Evolutionary conservation across 805 yeast species (phyloP), one percentile per base, ranked within the genome.

Genomic region (Sugiyamaella valdiviana): DNA sequence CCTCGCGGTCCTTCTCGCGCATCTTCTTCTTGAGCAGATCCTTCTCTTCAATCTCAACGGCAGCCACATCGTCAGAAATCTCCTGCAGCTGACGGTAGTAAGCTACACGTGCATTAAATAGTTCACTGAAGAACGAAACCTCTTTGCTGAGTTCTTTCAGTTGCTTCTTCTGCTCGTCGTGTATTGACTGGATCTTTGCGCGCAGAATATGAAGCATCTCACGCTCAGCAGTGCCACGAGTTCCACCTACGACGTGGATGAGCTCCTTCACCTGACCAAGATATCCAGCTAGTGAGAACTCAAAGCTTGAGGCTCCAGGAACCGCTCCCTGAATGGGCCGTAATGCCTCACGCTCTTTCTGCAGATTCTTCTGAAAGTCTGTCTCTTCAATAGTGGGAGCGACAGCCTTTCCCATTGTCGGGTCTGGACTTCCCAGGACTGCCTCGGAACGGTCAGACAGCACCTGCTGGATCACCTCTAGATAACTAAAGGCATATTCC

Each of bases 81-180:
- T 75, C 82, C 64, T 93, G 99, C 24, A 93, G 73, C 52, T 87
- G 90, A 57, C 81, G 80, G 68, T 82, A 93, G 63, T 90, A 93
- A 39, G 77, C 84, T 36, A 91, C 76, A 45, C 91, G 79, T n/a
- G 81, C 69, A 64, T 91, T 93, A 67, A 82, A 91, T 0, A 85
- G 74, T 26, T 76, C 75, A 53, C 87, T 79, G 39, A 70, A 68
- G 17, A 76, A 74, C 37, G 77, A 71, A 12, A 59, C 23, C 21
- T 56, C 59, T 35, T 48, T 45, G 6, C 37, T 26, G 19, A 57
- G 35, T 2, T 44, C 40, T 17, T 42, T 50, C 23, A 54, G 44
- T 39, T 45, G 48, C 22, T 39, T 35, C 42, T 20, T 47, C n/a
- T 43, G 44, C 9, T 35, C 29, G 14, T 44, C 36, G 16, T 21